These are phyloP conservation scores for Sphaerostilbella broomeana DNA, from an alignment of 2,329 filamentous ascomycete genomes.

Conservation along the genomic window DNA sequence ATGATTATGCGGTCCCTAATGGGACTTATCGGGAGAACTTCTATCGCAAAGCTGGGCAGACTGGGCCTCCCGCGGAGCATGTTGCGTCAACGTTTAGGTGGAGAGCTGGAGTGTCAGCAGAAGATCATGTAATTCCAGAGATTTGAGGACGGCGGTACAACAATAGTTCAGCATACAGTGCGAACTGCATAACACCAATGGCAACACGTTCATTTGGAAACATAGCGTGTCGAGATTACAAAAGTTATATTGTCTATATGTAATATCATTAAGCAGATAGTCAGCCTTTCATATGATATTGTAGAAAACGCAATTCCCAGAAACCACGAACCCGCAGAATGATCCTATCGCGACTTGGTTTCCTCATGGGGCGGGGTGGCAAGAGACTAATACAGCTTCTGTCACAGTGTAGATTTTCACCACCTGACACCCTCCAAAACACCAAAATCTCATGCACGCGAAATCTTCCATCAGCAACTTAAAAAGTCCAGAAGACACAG, in stretches of 20 bases:
- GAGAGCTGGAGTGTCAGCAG: constrained; percentile 16
- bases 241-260: too few species aligned
- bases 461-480: too few species aligned
- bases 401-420: background rate
- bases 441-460: too few species aligned
- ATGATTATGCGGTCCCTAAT: constrained; percentile 45
- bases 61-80: constrained; percentile 45
- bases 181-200: background rate
- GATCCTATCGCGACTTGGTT: background rate
- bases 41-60: constrained; percentile 44
- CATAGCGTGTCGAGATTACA: too few species aligned
- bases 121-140: constrained; percentile 11
- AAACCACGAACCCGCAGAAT: too few species aligned
- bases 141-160: constrained; percentile 2
- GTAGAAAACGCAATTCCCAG: too few species aligned
- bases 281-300: too few species aligned
- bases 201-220: background rate
- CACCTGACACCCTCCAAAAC: background rate
- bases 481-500: background rate
- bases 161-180: background rate
- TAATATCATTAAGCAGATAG: too few species aligned
- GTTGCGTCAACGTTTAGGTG: constrained; percentile 44
- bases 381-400: background rate
- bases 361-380: background rate
- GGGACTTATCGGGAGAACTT: constrained; percentile 58